phyloP scores from a whole-genome alignment of 2,329 filamentous ascomycete genomes.

The Ambrosiella xylebori region DNA sequence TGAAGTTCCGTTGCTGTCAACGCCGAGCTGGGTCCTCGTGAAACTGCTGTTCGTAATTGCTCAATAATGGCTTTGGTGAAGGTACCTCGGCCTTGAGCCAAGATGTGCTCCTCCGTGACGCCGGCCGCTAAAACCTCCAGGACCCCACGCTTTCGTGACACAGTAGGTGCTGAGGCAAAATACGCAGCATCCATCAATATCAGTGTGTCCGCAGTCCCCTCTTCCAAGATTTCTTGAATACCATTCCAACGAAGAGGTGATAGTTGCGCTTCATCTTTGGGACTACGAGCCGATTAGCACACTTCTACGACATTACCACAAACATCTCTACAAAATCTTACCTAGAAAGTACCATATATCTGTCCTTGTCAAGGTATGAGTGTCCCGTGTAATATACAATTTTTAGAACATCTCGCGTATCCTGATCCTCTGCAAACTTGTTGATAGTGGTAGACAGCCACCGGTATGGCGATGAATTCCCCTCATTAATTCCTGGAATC shows the following conservation, averaged over 20 bases:
- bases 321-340: conserved; percentile 18
- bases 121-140: conserved; percentile 40
- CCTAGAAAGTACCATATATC: conserved; percentile 42
- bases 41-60: conserved; percentile 30
- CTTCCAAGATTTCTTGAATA: conserved; percentile 39
- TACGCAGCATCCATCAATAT: conserved; percentile 43
- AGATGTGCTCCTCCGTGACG: conserved; percentile 33
- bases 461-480: conserved; percentile 31
- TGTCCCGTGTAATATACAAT: conserved; percentile 41
- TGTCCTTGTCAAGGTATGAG: conserved; percentile 35
- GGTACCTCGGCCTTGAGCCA: conserved; percentile 29
- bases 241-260: conserved; percentile 37
- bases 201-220: conserved; percentile 36
- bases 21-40: conserved; percentile 25
- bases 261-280: conserved; percentile 15
- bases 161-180: conserved; percentile 34
- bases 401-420: conserved; percentile 39
- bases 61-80: conserved; percentile 36
- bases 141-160: conserved; percentile 32
- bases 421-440: conserved; percentile 34
- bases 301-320: background rate
- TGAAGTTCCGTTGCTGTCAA: conserved; percentile 38
- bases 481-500: conserved; percentile 33
- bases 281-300: background rate
- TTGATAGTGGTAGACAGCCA: conserved; percentile 36